Evolutionary conservation across 176 grass and related monocot genomes (phyloP).

Genomic region (Juncus inflexus): DNA sequence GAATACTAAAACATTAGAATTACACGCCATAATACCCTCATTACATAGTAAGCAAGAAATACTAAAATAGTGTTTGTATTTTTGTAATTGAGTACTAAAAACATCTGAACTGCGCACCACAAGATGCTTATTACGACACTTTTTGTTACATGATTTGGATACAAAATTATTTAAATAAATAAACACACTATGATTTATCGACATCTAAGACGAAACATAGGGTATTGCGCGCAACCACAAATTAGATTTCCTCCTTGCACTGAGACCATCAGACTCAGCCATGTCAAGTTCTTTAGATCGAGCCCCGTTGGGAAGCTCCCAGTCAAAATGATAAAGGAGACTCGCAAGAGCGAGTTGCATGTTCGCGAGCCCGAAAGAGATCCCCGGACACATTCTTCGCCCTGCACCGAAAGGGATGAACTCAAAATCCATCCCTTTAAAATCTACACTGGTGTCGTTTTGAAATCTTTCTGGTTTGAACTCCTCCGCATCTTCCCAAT

Average conservation of each 20-base stretch:
- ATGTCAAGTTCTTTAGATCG: slow-evolving; percentile 15
- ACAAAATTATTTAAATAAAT: too few relatives aligned
- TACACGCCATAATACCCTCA: too few relatives aligned
- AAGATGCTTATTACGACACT: too few relatives aligned
- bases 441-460: slow-evolving; percentile 5
- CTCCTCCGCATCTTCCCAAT: slow-evolving; percentile 26
- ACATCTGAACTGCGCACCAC: too few relatives aligned
- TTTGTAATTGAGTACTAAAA: too few relatives aligned
- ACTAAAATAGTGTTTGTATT: too few relatives aligned
- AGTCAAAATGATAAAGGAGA: slow-evolving; percentile 28
- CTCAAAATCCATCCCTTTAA: slow-evolving; percentile 22
- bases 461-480: slow-evolving; percentile 18
- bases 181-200: background rate
- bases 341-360: slow-evolving; percentile 15
- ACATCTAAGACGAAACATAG: background rate
- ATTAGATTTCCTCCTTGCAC: slow-evolving; percentile 1
- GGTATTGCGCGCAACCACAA: slow-evolving; percentile 13
- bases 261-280: slow-evolving; percentile 17
- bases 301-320: slow-evolving; percentile 11
- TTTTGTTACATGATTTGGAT: too few relatives aligned
- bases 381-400: slow-evolving; percentile 25
- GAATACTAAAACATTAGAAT: too few relatives aligned
- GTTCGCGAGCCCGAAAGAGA: slow-evolving; percentile 3
- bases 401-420: slow-evolving; percentile 27
- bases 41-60: too few relatives aligned